Evolutionary conservation across 1,139 yeast genomes (phyloP).

Genomic region (Protomyces gravidus): DNA sequence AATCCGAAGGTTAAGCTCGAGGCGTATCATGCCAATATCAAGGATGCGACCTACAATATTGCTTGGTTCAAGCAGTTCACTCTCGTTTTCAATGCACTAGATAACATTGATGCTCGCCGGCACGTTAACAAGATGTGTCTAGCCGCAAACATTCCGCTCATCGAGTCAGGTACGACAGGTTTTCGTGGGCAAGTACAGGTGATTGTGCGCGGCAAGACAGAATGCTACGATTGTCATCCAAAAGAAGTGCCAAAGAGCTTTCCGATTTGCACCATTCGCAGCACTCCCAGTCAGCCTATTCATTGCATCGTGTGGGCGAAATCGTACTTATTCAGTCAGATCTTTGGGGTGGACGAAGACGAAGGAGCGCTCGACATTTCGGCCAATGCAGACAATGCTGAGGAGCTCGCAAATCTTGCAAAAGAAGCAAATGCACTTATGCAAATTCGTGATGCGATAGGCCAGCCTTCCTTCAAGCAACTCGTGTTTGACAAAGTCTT

Average conservation of each 20-base stretch:
- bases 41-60: slow-evolving; percentile 62
- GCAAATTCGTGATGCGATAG: slow-evolving; percentile 51
- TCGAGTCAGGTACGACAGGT: slow-evolving; percentile 96
- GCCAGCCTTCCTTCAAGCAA: slow-evolving; percentile 42
- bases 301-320: slow-evolving; percentile 99
- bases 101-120: slow-evolving; percentile 85
- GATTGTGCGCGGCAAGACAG: slow-evolving; percentile 67
- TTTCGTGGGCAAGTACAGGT: slow-evolving; percentile 91
- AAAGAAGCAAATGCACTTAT: slow-evolving; percentile 73
- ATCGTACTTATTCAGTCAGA: slow-evolving; percentile 72
- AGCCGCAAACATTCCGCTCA: slow-evolving; percentile 65
- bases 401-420: slow-evolving; percentile 63
- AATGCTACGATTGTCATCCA: slow-evolving; percentile 88
- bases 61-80: slow-evolving; percentile 78
- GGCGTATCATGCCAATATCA: slow-evolving; percentile 85
- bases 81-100: slow-evolving; percentile 83
- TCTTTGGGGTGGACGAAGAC: slow-evolving; percentile 60
- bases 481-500: slow-evolving; percentile 50
- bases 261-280: slow-evolving; percentile 94
- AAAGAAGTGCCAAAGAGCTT: slow-evolving; percentile 84
- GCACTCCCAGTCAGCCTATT: slow-evolving; percentile 93
- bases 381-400: slow-evolving; percentile 55
- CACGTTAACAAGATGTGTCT: slow-evolving; percentile 82
- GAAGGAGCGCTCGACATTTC: slow-evolving; percentile 40
- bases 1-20: slow-evolving; percentile 67